phyloP scores from a whole-genome alignment of 345 rosid species.

The Capsella bursapastoris region DNA sequence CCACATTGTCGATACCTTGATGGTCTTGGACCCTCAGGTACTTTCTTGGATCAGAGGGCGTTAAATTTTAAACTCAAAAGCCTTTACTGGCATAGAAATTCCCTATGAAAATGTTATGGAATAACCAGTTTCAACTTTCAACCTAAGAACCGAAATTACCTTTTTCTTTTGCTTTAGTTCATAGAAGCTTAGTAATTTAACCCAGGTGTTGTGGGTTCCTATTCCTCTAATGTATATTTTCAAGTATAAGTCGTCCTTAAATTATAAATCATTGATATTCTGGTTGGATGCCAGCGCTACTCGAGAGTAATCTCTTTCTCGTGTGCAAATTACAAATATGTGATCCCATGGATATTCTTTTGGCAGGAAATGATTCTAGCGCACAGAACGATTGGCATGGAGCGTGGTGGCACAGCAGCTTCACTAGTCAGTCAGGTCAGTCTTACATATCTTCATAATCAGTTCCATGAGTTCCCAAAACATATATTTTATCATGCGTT shows the following conservation, averaged over 20 bases:
- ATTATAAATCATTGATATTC: slow-evolving; percentile 6
- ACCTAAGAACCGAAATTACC: slow-evolving; percentile 5
- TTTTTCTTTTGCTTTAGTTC: neutral
- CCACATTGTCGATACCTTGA: slow-evolving; percentile 94
- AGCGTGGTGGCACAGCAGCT: slow-evolving; percentile 94
- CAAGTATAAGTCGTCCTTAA: neutral
- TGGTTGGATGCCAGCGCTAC: slow-evolving; percentile 30
- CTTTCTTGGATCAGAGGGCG: slow-evolving; percentile 14
- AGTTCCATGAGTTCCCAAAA: slow-evolving; percentile 14
- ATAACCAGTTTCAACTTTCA: neutral
- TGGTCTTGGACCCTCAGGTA: slow-evolving; percentile 95
- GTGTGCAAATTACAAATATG: slow-evolving; percentile 13
- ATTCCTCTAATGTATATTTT: slow-evolving; percentile 1
- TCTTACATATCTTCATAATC: slow-evolving; percentile 19
- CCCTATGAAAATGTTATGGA: neutral
- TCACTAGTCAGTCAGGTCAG: slow-evolving; percentile 68
- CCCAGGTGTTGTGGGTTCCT: neutral
- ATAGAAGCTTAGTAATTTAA: slow-evolving; percentile 10
- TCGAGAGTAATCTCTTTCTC: slow-evolving; percentile 2
- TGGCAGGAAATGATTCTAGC: slow-evolving; percentile 82
- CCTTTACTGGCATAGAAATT: neutral
- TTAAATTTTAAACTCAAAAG: too few species aligned
- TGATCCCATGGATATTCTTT: slow-evolving; percentile 22
- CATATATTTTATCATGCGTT: slow-evolving; percentile 21
- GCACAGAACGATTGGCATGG: slow-evolving; percentile 98